phyloP scores from a whole-genome alignment of 371 early-diverging fungal genomes.

The Actinomortierella ambigua region DNA sequence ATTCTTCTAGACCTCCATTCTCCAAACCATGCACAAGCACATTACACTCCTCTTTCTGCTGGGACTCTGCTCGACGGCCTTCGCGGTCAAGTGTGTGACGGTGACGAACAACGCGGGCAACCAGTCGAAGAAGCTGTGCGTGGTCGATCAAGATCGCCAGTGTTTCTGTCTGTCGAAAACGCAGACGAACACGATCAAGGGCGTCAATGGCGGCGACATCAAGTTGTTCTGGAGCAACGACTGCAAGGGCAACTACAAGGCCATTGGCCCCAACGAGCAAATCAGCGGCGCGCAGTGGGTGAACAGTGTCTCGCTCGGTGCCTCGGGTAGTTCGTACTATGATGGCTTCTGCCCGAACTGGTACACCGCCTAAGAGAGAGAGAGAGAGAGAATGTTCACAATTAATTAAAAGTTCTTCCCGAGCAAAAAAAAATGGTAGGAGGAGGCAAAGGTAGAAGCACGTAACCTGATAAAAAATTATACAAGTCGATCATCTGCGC shows the following conservation, averaged over 20 bases:
- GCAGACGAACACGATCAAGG: constrained; percentile 3
- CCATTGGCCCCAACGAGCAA: not conserved
- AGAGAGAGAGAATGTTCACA: too few species aligned
- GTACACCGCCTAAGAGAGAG: constrained; percentile 1
- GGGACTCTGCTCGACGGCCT: constrained; percentile 1
- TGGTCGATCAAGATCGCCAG: not conserved
- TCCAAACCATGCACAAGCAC: too few species aligned
- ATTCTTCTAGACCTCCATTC: too few species aligned
- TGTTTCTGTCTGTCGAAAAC: constrained; percentile 5
- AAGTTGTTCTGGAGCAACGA: constrained; percentile 1
- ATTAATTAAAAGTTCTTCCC: too few species aligned
- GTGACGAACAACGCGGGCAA: constrained; percentile 1
- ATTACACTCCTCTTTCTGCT: too few species aligned
- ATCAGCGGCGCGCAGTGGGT: constrained; percentile 6
- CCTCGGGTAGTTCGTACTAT: not conserved
- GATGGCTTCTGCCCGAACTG: constrained; percentile 4
- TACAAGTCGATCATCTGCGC: too few species aligned
- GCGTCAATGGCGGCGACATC: constrained; percentile 6
- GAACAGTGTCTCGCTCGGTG: constrained; percentile 8
- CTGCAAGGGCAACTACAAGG: constrained; percentile 7
- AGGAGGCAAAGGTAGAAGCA: too few species aligned
- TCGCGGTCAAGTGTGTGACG: not conserved
- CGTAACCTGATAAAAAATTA: too few species aligned
- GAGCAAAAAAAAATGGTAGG: too few species aligned
- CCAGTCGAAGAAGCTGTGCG: not conserved